A percentile compares a stretch with the other conserved stretches of the same genome.
Evolutionary conservation across 768 basidiomycete genomes (phyloP).

Genomic region (Xerocomellus intermedius): DNA sequence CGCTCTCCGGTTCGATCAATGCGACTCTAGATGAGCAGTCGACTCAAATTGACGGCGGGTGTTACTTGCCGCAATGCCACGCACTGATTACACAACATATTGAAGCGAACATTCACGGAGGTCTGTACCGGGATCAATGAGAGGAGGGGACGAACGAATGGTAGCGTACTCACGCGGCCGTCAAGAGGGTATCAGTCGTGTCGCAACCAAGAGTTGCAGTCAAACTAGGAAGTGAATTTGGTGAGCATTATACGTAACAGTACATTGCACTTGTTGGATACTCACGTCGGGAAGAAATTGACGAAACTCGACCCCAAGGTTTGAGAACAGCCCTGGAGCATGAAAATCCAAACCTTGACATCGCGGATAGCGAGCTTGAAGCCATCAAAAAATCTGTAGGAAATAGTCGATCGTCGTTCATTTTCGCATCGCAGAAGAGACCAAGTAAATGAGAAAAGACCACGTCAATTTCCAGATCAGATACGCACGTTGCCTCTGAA

Average conservation of each 20-base stretch:
- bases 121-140: conserved; percentile 34
- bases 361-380: conserved; percentile 56
- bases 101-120: conserved; percentile 58
- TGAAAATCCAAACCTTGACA: conserved; percentile 51
- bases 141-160: neutral
- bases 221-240: conserved; percentile 34
- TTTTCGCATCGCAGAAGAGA: neutral
- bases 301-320: conserved; percentile 57
- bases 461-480: neutral
- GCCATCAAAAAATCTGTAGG: conserved; percentile 45
- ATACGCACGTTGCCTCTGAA: conserved; percentile 10
- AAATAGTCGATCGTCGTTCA: neutral
- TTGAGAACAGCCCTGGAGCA: conserved; percentile 50
- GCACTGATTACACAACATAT: conserved; percentile 51
- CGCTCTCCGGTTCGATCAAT: conserved; percentile 60
- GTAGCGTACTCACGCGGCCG: conserved; percentile 49
- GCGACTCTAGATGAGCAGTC: neutral
- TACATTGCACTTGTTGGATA: neutral
- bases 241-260: neutral
- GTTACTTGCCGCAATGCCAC: conserved; percentile 45
- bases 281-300: conserved; percentile 56
- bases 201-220: conserved; percentile 59
- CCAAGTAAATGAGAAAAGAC: neutral
- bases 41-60: neutral
- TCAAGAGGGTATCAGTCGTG: conserved; percentile 55